A percentile compares a stretch with the other conserved stretches of the same genome.
Evolutionary conservation across 495 filamentous ascomycete species (phyloP).

Genomic region (Neurospora cerealis): DNA sequence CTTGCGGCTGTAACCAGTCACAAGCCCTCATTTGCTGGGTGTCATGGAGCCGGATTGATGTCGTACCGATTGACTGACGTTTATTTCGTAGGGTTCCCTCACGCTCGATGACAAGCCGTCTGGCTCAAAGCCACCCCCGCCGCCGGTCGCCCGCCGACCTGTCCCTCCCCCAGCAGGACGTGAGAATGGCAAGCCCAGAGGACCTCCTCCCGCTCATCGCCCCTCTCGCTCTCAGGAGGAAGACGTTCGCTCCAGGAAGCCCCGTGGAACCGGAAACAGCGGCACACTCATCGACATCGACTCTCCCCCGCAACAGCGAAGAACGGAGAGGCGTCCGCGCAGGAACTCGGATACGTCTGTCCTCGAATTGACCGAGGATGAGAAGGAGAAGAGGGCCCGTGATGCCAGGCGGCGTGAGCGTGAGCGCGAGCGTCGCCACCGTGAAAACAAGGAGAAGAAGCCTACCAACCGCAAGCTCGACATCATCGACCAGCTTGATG

Average conservation of each 20-base stretch:
- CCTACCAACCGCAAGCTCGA: conserved; percentile 60
- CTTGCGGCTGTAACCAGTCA: background rate
- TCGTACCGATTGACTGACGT: conserved; percentile 4
- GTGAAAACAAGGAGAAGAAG: conserved; percentile 50
- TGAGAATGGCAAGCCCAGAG: conserved; percentile 43
- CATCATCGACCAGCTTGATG: conserved; percentile 95
- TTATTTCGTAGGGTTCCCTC: conserved; percentile 35
- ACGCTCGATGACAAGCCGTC: conserved; percentile 32
- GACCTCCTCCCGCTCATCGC: conserved; percentile 41
- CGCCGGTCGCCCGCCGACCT: conserved; percentile 25
- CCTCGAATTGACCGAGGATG: conserved; percentile 67
- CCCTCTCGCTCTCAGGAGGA: conserved; percentile 55
- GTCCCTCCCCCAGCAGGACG: conserved; percentile 30
- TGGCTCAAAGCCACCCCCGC: conserved; percentile 23
- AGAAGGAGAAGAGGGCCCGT: conserved; percentile 62
- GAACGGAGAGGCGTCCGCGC: conserved; percentile 48
- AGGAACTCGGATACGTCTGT: conserved; percentile 94
- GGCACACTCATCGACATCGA: conserved; percentile 20
- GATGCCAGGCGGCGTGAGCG: conserved; percentile 66
- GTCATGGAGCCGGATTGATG: background rate
- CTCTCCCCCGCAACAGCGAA: conserved; percentile 28
- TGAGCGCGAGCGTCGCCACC: conserved; percentile 56
- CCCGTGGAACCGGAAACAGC: conserved; percentile 25
- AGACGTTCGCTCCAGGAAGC: conserved; percentile 35
- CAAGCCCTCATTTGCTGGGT: background rate